phyloP scores from a whole-genome alignment of 495 filamentous ascomycete species.

The Immersiella caudata region DNA sequence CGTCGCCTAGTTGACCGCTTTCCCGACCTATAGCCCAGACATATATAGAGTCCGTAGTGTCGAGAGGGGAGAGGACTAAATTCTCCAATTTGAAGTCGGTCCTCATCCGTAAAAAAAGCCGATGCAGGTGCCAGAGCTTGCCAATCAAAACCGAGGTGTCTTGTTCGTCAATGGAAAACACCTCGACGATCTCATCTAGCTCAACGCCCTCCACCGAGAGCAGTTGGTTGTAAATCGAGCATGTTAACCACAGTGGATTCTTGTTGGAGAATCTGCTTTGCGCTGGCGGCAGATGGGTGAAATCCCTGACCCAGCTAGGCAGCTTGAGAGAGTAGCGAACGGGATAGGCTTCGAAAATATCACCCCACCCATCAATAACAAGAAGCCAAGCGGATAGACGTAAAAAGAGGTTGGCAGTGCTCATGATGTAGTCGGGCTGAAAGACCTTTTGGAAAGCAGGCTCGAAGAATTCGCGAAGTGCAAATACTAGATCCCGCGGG shows the following conservation, averaged over 20 bases:
- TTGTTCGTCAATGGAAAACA: neutral
- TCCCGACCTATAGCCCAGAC: no score
- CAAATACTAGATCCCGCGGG: neutral
- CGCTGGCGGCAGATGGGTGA: neutral
- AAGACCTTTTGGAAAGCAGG: neutral
- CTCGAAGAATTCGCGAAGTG: neutral
- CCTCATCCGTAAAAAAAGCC: neutral
- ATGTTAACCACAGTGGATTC: neutral
- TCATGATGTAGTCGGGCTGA: neutral
- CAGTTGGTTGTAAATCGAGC: neutral
- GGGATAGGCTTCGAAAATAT: neutral
- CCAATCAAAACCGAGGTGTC: neutral
- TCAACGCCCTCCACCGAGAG: neutral
- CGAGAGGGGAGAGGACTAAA: no score
- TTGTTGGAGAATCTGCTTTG: neutral
- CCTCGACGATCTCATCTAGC: neutral
- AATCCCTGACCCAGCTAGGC: neutral
- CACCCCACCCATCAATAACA: neutral
- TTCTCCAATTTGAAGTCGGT: no score
- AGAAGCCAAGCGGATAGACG: neutral
- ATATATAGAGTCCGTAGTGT: no score
- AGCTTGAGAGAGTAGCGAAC: neutral
- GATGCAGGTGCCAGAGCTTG: neutral
- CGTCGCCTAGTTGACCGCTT: no score
- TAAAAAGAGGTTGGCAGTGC: neutral